Percentiles rank a stretch among this genome's conserved stretches.
Conservation (phyloP, 148 eudicot genomes). For the Euryodendron excelsum region DNA sequence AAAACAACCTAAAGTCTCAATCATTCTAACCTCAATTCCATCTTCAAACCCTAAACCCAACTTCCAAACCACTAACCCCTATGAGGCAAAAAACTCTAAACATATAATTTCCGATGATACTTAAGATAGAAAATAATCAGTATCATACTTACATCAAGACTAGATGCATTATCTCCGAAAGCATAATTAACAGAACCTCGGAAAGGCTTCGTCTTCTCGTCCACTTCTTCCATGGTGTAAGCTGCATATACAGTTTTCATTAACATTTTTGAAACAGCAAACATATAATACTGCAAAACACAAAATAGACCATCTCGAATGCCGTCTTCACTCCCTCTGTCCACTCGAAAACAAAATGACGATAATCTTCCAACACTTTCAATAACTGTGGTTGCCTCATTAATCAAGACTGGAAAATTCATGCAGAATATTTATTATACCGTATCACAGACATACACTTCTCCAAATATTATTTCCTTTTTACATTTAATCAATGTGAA, state of each 20-base stretch:
- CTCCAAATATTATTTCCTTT: too few species aligned
- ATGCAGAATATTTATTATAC: background rate
- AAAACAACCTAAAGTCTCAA: too few species aligned
- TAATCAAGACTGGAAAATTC: background rate
- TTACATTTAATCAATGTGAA: background rate
- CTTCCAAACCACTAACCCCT: too few species aligned
- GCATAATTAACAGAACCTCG: conserved; percentile 42
- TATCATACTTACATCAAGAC: conserved; percentile 43
- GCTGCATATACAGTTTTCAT: conserved; percentile 34
- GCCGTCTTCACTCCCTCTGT: too few species aligned
- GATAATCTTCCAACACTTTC: background rate
- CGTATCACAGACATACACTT: too few species aligned
- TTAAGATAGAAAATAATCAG: background rate
- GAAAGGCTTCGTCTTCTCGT: conserved; percentile 57
- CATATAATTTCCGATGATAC: background rate
- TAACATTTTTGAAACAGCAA: background rate
- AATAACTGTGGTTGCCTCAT: background rate
- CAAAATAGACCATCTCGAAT: background rate
- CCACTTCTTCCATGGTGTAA: conserved; percentile 62
- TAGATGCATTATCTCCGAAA: conserved; percentile 33
- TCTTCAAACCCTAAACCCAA: too few species aligned
- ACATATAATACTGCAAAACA: background rate
- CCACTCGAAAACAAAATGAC: background rate
- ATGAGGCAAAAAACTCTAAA: background rate
- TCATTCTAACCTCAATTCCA: too few species aligned